Conservation (phyloP, 2,329 filamentous ascomycete species). For the Orbilia ellipsospora region DNA sequence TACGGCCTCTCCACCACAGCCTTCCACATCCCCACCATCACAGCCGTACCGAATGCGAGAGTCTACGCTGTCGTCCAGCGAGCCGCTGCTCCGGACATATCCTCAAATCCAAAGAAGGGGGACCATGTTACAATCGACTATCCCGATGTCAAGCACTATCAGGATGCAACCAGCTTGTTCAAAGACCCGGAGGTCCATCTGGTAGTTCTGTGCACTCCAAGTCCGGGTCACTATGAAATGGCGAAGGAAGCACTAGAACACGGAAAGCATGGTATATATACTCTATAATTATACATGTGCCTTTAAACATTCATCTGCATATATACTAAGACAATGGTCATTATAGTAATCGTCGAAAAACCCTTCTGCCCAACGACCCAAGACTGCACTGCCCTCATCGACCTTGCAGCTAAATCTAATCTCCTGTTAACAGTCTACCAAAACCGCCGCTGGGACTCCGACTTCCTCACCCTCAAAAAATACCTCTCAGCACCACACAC, state of each 20-base stretch:
- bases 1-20: constrained; percentile 66
- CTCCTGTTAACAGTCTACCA: constrained; percentile 62
- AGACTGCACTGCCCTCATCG: constrained; percentile 61
- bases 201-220: constrained; percentile 61
- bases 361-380: constrained; percentile 61
- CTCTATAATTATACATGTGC: not conserved
- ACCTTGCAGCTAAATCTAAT: constrained; percentile 58
- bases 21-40: constrained; percentile 68
- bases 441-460: constrained; percentile 62
- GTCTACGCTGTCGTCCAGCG: constrained; percentile 67
- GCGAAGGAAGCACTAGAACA: constrained; percentile 60
- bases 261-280: constrained; percentile 62
- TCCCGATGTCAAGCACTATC: constrained; percentile 62
- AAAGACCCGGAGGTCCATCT: constrained; percentile 61
- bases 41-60: constrained; percentile 65
- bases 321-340: constrained; percentile 6
- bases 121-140: constrained; percentile 67
- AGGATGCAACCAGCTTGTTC: constrained; percentile 61
- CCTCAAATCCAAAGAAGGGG: constrained; percentile 30
- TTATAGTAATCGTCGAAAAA: constrained; percentile 62
- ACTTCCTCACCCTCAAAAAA: constrained; percentile 62
- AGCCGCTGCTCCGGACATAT: constrained; percentile 26
- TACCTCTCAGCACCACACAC: constrained; percentile 52
- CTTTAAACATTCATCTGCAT: not conserved
- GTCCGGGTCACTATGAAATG: constrained; percentile 60